A percentile compares a stretch with the other conserved stretches of the same genome.
phyloP scores from a whole-genome alignment of 352 stramenopile genomes.

The Pythium brassicae region DNA sequence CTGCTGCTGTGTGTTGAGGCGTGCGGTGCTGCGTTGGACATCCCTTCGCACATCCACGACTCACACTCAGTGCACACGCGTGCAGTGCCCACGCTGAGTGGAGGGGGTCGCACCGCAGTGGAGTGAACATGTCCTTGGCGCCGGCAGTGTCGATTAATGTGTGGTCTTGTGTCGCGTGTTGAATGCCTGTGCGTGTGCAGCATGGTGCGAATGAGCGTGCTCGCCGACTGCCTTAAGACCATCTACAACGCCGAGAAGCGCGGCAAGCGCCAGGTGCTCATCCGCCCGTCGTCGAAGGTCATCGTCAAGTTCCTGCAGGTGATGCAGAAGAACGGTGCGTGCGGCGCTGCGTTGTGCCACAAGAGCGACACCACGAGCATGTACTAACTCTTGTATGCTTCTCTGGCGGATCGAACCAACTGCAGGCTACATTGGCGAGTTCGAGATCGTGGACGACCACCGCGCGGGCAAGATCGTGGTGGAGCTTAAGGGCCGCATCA shows the following conservation, averaged over 20 bases:
- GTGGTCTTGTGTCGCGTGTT: conserved; percentile 12
- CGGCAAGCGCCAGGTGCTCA: conserved; percentile 99
- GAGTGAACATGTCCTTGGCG: conserved; percentile 60
- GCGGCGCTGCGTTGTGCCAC: too few relatives aligned
- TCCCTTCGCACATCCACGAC: too few relatives aligned
- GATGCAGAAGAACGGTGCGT: conserved; percentile 98
- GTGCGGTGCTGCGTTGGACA: too few relatives aligned
- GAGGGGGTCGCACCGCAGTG: conserved; percentile 13
- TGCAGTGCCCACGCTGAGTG: background rate
- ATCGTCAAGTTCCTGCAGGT: conserved; percentile 99
- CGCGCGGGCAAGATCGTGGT: conserved; percentile 99
- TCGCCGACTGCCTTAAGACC: conserved; percentile 99
- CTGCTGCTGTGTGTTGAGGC: too few relatives aligned
- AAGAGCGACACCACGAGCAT: too few relatives aligned
- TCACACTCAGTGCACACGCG: too few relatives aligned
- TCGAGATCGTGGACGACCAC: conserved; percentile 99
- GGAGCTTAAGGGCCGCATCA: conserved; percentile 98
- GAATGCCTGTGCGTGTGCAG: conserved; percentile 24
- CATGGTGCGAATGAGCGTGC: conserved; percentile 99
- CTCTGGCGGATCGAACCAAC: background rate
- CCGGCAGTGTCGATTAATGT: conserved; percentile 42
- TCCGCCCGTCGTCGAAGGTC: conserved; percentile 99
- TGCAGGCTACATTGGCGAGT: conserved; percentile 99
- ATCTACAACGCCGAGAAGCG: conserved; percentile 99
- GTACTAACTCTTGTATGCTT: background rate